These are phyloP conservation scores for Strobilomyces echinocephalus DNA, from an alignment of 768 basidiomycete genomes.

Conservation along the genomic window DNA sequence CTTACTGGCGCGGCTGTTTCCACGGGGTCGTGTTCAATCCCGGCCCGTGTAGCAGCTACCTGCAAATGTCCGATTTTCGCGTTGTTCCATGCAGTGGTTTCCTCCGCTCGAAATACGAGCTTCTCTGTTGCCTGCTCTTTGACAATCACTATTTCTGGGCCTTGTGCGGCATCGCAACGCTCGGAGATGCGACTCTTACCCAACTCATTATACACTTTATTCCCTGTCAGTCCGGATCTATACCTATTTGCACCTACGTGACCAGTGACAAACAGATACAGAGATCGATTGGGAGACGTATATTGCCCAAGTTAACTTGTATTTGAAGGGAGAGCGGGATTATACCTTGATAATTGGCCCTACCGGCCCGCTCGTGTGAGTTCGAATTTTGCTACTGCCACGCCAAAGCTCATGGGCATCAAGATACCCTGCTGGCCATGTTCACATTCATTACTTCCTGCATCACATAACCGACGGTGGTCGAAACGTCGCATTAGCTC, in stretches of 20 bases:
- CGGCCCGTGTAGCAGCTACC: too few species aligned
- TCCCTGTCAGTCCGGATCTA: constrained; percentile 57
- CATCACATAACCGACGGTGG: constrained; percentile 61
- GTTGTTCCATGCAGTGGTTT: neutral
- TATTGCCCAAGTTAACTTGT: constrained; percentile 79
- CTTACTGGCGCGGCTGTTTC: too few species aligned
- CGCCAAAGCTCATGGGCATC: neutral
- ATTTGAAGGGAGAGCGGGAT: constrained; percentile 75
- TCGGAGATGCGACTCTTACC: constrained; percentile 76
- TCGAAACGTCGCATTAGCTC: constrained; percentile 55
- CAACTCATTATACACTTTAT: constrained; percentile 76
- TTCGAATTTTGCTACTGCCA: neutral
- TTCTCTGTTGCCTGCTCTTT: constrained; percentile 32
- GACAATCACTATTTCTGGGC: constrained; percentile 62
- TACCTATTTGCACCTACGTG: constrained; percentile 8
- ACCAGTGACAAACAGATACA: constrained; percentile 60
- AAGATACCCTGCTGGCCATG: constrained; percentile 94
- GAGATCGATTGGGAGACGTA: constrained; percentile 99
- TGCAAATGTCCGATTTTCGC: neutral
- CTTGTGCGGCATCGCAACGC: constrained; percentile 57
- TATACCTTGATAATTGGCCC: constrained; percentile 82
- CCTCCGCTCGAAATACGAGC: constrained; percentile 3
- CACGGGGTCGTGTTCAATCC: too few species aligned
- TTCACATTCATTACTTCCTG: constrained; percentile 74
- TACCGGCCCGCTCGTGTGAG: constrained; percentile 89